Percentiles rank a stretch among this genome's conserved stretches.
Conservation (phyloP, 306 rosid species). For the Castanea sativa region DNA sequence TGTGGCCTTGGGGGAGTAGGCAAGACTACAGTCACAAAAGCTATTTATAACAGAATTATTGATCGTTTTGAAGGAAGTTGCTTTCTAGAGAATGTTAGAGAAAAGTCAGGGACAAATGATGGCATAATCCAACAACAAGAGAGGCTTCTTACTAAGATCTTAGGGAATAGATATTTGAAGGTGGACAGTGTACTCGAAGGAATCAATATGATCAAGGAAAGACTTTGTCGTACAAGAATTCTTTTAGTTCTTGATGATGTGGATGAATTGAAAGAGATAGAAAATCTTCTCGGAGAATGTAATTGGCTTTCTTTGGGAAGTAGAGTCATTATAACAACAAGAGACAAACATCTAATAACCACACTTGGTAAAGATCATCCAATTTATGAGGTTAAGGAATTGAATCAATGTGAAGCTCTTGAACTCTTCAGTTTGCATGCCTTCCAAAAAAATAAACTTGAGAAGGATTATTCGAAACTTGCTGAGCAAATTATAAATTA, state of each 20-base stretch:
- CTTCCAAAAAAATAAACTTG: background rate
- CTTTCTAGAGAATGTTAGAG: too few species aligned
- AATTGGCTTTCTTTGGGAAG: slow-evolving; percentile 22
- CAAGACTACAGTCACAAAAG: slow-evolving; percentile 16
- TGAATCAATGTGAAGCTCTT: too few species aligned
- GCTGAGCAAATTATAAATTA: background rate
- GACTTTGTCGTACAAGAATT: slow-evolving; percentile 6
- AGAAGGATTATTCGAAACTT: background rate
- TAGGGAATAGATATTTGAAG: slow-evolving; percentile 4
- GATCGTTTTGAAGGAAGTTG: too few species aligned
- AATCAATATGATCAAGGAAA: slow-evolving; percentile 2
- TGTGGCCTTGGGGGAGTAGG: slow-evolving; percentile 17
- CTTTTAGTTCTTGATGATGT: slow-evolving; percentile 24
- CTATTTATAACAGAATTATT: background rate
- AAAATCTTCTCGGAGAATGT: slow-evolving; percentile 5
- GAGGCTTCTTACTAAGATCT: slow-evolving; percentile 10
- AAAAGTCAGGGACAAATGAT: background rate
- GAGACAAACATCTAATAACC: background rate
- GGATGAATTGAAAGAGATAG: slow-evolving; percentile 4
- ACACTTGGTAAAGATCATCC: background rate
- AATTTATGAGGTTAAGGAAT: background rate
- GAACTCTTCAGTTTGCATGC: too few species aligned
- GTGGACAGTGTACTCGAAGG: background rate
- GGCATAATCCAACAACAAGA: slow-evolving; percentile 15
- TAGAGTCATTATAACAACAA: slow-evolving; percentile 20